Evolutionary conservation across 1,284 basidiomycete species (phyloP), one percentile per base, ranked within the genome.

Genomic region (Ganoderma sinense): DNA sequence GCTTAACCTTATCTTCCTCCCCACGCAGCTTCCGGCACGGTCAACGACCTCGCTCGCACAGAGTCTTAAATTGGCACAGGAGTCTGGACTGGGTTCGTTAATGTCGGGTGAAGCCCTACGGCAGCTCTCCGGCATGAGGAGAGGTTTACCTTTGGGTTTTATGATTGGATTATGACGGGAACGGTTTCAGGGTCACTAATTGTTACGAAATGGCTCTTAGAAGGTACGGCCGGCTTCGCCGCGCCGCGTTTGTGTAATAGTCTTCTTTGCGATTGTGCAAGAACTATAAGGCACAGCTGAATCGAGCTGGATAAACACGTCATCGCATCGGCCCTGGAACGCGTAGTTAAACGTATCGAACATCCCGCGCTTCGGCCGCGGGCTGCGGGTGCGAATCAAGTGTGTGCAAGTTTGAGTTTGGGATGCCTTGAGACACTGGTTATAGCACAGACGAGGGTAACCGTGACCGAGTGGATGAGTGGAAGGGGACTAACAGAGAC

Each of bases 31-130:
- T 63, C 71, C 53, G 74, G 73, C 41, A 78, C 78, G 31, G 45
- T 73, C 63, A 79, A 79, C 71, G 65, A 67, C 43, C 74, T 79
- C 59, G 77, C 75, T 18, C 74, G 68, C 71, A 79, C 75, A 69
- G 74, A 61, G 33, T 33, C 33, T n/a, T 59, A 59, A 59, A 39
- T 59, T 31, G 56, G 33, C 56, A 23, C 13, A 6, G 23, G 56
- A 39, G n/a, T 20, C 20, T 6, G 56, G 31, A 4, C 31, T 20
- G 7, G 8, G 56, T 39, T 59, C 10, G 3, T 39, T 33, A 8
- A 55, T 58, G 33, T 58, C 33, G 56, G 33, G 39, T 36, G 56
- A 59, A 56, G 56, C 56, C 56, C 8, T 8, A 23, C 31, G 36
- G 53, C 16, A 26, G 55, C 55, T 56, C 31, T 39, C 56, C 56